Evolutionary conservation across 2,329 filamentous ascomycete genomes (phyloP).

Genomic region (Epichloe coenophiala): DNA sequence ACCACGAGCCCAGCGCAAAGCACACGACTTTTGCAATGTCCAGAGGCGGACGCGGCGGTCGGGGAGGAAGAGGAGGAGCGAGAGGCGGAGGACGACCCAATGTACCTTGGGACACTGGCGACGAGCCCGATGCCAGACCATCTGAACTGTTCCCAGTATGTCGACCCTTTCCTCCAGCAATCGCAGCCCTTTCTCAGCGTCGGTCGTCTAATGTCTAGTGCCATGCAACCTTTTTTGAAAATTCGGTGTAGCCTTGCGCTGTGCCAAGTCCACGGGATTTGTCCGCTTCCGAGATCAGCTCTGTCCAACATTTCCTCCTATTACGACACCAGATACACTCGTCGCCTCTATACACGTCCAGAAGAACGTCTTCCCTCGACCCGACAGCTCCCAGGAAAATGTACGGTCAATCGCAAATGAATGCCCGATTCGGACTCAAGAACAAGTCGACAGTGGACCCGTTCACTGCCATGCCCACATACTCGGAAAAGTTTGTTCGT

Average conservation of each 20-base stretch:
- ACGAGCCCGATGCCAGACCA: conserved; percentile 42
- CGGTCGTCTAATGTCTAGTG: not conserved
- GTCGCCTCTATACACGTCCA: conserved; percentile 42
- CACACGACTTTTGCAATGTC: conserved; percentile 28
- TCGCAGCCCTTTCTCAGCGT: not conserved
- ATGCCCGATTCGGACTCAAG: conserved; percentile 40
- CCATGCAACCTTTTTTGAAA: not conserved
- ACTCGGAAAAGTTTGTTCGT: conserved; percentile 40
- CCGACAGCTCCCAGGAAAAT: conserved; percentile 25
- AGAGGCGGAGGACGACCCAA: conserved; percentile 31
- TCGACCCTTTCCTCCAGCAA: not conserved
- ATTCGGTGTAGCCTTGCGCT: conserved; percentile 29
- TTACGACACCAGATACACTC: conserved; percentile 43
- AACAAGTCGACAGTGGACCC: conserved; percentile 43
- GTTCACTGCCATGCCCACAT: conserved; percentile 45
- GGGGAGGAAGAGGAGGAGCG: conserved; percentile 35
- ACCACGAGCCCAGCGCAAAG: not conserved
- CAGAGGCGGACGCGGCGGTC: conserved; percentile 38
- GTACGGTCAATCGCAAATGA: conserved; percentile 46
- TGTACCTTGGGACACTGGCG: conserved; percentile 39
- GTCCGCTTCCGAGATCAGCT: conserved; percentile 28
- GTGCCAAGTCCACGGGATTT: conserved; percentile 33
- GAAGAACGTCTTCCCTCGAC: conserved; percentile 28
- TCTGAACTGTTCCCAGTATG: conserved; percentile 45
- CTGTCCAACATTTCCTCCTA: conserved; percentile 38